These are phyloP conservation scores for Nitzschia sp. DNA, from an alignment of 108 stramenopile genomes.

Conservation along the genomic window DNA sequence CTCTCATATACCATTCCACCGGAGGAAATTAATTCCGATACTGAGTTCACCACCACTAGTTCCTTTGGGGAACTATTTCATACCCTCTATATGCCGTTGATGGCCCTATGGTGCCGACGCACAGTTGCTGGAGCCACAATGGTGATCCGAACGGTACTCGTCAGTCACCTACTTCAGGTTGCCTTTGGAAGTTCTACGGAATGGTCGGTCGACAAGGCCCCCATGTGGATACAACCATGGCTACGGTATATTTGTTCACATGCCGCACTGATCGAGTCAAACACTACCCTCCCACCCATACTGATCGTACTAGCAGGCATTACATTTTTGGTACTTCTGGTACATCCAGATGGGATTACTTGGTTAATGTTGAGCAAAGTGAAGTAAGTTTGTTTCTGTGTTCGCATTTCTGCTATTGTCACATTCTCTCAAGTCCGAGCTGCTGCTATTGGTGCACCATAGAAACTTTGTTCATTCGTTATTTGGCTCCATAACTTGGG, in stretches of 20 bases:
- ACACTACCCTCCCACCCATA: slow-evolving; percentile 26
- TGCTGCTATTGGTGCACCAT: neutral
- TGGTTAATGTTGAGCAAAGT: slow-evolving; percentile 66
- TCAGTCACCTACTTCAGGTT: slow-evolving; percentile 42
- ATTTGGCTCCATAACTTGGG: slow-evolving; percentile 21
- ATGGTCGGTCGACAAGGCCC: slow-evolving; percentile 18
- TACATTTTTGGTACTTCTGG: slow-evolving; percentile 56
- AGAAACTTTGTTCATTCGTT: slow-evolving; percentile 27
- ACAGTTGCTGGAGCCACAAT: slow-evolving; percentile 41
- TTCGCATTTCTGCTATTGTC: slow-evolving; percentile 8
- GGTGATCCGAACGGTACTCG: slow-evolving; percentile 38
- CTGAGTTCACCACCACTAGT: neutral
- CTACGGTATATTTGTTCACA: neutral
- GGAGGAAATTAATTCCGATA: too few species aligned
- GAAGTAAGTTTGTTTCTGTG: slow-evolving; percentile 34
- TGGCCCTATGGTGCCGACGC: slow-evolving; percentile 44
- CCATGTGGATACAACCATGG: neutral
- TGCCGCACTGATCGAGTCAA: neutral
- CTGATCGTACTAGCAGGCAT: slow-evolving; percentile 52
- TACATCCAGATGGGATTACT: slow-evolving; percentile 72
- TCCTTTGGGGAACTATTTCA: slow-evolving; percentile 35
- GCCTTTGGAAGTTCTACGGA: slow-evolving; percentile 26
- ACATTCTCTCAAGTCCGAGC: neutral
- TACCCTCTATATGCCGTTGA: slow-evolving; percentile 40
- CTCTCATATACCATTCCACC: too few species aligned